Conservation (phyloP, 805 yeast genomes). For the Cyberlindnera mycetangii region DNA sequence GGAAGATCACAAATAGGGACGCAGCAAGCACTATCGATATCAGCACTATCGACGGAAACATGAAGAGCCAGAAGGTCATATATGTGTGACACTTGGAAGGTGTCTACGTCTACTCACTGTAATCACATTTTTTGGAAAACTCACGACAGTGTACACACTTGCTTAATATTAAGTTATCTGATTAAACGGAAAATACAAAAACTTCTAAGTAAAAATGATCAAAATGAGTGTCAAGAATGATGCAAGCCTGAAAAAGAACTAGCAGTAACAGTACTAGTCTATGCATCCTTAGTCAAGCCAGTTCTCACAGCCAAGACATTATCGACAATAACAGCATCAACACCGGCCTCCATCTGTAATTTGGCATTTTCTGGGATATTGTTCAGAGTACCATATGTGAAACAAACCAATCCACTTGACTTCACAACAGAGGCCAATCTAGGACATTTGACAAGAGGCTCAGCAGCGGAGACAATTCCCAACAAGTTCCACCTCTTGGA, state of each 20-base stretch:
- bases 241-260: too few species aligned
- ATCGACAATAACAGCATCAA: constrained; percentile 98
- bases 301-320: constrained; percentile 90
- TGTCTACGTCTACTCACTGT: not conserved
- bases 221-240: too few species aligned
- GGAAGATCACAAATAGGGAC: not conserved
- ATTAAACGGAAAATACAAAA: not conserved
- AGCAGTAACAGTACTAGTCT: not conserved
- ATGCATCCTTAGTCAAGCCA: constrained; percentile 50
- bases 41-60: not conserved
- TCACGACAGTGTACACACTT: too few species aligned
- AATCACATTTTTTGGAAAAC: too few species aligned
- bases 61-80: not conserved
- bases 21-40: too few species aligned
- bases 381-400: constrained; percentile 83
- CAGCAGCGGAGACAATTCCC: constrained; percentile 89
- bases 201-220: not conserved
- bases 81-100: not conserved
- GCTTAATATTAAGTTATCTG: too few species aligned
- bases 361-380: constrained; percentile 82
- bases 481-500: constrained; percentile 87
- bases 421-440: constrained; percentile 88
- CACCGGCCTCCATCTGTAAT: constrained; percentile 88
- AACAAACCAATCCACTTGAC: constrained; percentile 86
- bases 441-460: constrained; percentile 85